Percentiles rank a stretch among this genome's conserved stretches.
Conservation (phyloP, 2,329 filamentous ascomycete species). For the Aureobasidium sp. region DNA sequence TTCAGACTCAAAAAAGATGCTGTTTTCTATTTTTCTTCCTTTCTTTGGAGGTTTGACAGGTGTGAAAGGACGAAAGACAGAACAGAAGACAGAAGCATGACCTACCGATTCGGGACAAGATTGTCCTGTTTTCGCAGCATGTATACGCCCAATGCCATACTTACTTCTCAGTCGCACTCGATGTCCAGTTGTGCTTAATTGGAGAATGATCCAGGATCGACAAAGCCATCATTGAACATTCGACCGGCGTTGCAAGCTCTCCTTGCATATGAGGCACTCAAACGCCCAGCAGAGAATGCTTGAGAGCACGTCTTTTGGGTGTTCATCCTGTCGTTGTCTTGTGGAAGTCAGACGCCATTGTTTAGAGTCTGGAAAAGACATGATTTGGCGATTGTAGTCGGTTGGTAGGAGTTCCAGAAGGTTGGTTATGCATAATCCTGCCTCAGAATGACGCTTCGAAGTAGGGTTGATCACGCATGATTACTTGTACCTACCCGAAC, state of each 20-base stretch:
- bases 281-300: too few species aligned
- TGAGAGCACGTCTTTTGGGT: too few species aligned
- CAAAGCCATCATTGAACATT: too few species aligned
- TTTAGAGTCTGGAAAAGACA: too few species aligned
- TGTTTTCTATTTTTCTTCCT: not conserved
- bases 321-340: too few species aligned
- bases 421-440: too few species aligned
- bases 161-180: not conserved
- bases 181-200: not conserved
- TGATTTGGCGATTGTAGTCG: not conserved
- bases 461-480: not conserved
- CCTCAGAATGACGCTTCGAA: too few species aligned
- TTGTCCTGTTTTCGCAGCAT: not conserved
- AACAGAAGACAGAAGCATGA: not conserved
- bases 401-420: not conserved
- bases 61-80: not conserved
- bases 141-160: not conserved
- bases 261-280: too few species aligned
- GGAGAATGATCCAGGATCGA: too few species aligned
- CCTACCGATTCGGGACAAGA: not conserved
- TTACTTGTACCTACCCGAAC: not conserved
- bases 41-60: not conserved
- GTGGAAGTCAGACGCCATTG: too few species aligned
- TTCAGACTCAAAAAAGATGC: too few species aligned
- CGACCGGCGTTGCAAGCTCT: too few species aligned